These are phyloP conservation scores for Penicillium sp. DNA, from an alignment of 2,329 filamentous ascomycete species.

Conservation along the genomic window DNA sequence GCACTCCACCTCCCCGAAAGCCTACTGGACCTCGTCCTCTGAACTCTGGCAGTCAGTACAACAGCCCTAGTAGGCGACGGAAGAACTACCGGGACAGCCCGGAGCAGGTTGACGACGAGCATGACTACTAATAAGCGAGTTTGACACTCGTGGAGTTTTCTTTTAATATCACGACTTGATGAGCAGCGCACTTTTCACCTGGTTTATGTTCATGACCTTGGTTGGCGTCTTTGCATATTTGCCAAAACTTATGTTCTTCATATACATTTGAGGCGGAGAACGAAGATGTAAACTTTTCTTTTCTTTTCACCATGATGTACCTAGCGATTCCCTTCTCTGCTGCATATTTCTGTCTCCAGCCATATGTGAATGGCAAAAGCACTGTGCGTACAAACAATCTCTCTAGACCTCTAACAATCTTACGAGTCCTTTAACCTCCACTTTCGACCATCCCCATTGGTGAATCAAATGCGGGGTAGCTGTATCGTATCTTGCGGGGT, in stretches of 20 bases:
- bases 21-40: conserved; percentile 55
- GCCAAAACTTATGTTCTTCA: conserved; percentile 13
- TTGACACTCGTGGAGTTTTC: conserved; percentile 17
- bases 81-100: conserved; percentile 47
- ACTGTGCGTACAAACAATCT: conserved; percentile 1
- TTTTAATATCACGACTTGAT: conserved; percentile 26
- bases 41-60: conserved; percentile 42
- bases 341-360: conserved; percentile 16
- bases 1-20: conserved; percentile 45
- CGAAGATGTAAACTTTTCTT: conserved; percentile 22
- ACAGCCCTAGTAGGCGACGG: conserved; percentile 42
- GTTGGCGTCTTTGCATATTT: conserved; percentile 25
- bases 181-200: conserved; percentile 14
- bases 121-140: conserved; percentile 34
- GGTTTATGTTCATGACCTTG: conserved; percentile 18
- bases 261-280: conserved; percentile 14
- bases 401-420: neutral
- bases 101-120: conserved; percentile 46
- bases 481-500: neutral
- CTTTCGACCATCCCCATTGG: neutral
- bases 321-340: conserved; percentile 27
- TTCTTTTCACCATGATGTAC: conserved; percentile 20
- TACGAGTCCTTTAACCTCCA: neutral
- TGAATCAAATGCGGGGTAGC: neutral
- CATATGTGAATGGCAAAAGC: conserved; percentile 13